These are phyloP conservation scores for Liquidambar formosana DNA, from an alignment of 164 flowering plant genomes.

Conservation along the genomic window DNA sequence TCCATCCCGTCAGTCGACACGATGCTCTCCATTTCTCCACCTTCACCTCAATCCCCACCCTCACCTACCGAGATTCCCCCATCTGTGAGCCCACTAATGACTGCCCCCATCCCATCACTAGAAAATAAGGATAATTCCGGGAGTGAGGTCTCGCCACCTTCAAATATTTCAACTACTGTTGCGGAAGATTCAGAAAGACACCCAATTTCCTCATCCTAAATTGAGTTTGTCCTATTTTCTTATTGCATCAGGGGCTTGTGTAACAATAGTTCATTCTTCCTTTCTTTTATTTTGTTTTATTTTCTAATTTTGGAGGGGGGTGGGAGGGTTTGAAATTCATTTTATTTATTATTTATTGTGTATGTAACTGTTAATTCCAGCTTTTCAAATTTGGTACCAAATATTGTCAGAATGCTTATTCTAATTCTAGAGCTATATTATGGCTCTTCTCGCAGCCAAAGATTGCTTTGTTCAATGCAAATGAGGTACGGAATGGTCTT, in stretches of 20 bases:
- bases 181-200: constrained; percentile 18
- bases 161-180: neutral
- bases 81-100: constrained; percentile 12
- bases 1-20: constrained; percentile 26
- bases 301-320: constrained; percentile 6
- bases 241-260: neutral
- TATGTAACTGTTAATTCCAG: constrained; percentile 1
- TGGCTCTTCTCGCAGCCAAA: neutral
- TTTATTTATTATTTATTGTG: constrained; percentile 9
- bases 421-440: neutral
- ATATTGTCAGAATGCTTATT: neutral
- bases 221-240: too few species aligned
- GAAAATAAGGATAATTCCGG: neutral
- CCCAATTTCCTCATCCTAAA: constrained; percentile 8
- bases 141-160: constrained; percentile 2
- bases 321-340: neutral
- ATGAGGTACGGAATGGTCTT: too few species aligned
- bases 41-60: constrained; percentile 31
- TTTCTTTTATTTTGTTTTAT: neutral
- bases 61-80: constrained; percentile 24
- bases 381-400: neutral
- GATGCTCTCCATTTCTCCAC: constrained; percentile 37
- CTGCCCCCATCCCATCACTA: neutral
- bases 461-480: too few species aligned
- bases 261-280: neutral